A percentile compares a stretch with the other conserved stretches of the same genome.
Conservation (phyloP, 495 filamentous ascomycete genomes). For the Collariella sp. region DNA sequence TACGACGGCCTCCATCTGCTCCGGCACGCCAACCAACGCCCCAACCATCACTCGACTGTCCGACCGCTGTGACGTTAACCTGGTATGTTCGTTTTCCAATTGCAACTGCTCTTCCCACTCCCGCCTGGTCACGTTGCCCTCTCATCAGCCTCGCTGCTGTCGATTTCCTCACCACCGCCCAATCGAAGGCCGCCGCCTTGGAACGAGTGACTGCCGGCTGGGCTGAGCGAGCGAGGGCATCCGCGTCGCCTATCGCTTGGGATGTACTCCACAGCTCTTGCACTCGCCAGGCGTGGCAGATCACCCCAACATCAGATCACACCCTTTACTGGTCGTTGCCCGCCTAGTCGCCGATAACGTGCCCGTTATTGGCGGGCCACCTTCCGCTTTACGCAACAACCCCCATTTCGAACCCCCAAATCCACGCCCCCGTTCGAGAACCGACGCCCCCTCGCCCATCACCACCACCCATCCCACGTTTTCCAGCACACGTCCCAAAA, state of each 20-base stretch:
- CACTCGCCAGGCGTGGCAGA: conserved; percentile 2
- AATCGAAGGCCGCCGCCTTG: conserved; percentile 1
- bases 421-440: conserved; percentile 17
- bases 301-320: conserved; percentile 6
- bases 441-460: conserved; percentile 17
- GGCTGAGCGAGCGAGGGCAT: conserved; percentile 3
- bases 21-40: no score
- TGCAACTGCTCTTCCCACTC: no score
- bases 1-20: no score
- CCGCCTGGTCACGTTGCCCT: conserved; percentile 5
- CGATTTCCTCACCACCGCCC: not conserved
- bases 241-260: conserved; percentile 7
- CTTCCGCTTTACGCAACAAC: not conserved
- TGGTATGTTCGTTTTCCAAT: not conserved
- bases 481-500: conserved; percentile 14
- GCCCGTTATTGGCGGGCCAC: not conserved
- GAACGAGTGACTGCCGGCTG: conserved; percentile 2
- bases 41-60: no score
- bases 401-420: conserved; percentile 8
- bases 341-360: conserved; percentile 1
- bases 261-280: conserved; percentile 11
- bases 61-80: not conserved
- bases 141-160: not conserved
- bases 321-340: not conserved
- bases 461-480: conserved; percentile 28